Conservation (phyloP, 1,284 basidiomycete species). For the Hemileia vastatrix region DNA sequence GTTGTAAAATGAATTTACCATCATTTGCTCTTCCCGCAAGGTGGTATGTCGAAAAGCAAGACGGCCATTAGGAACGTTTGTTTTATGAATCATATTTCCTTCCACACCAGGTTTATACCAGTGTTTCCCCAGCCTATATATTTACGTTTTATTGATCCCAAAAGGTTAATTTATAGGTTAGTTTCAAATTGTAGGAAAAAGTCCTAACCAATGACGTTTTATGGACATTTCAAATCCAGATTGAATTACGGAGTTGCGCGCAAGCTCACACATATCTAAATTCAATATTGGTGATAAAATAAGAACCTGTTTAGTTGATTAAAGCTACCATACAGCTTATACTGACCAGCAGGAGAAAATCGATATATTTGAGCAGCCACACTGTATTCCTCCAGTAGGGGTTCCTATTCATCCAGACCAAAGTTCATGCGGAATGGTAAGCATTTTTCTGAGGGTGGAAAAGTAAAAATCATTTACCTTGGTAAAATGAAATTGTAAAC, state of each 20-base stretch:
- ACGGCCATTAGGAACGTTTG: slow-evolving; percentile 87
- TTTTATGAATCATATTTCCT: slow-evolving; percentile 47
- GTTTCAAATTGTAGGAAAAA: neutral
- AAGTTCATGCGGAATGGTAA: neutral
- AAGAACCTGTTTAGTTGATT: slow-evolving; percentile 47
- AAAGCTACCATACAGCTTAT: slow-evolving; percentile 72
- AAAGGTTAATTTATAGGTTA: neutral
- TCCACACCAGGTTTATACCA: slow-evolving; percentile 33
- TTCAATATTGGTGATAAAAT: neutral
- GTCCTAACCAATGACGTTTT: slow-evolving; percentile 76
- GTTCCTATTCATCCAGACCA: slow-evolving; percentile 55
- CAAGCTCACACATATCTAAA: slow-evolving; percentile 65
- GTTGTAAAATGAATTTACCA: slow-evolving; percentile 35
- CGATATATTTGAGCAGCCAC: slow-evolving; percentile 79
- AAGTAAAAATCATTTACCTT: slow-evolving; percentile 53
- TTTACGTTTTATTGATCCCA: slow-evolving; percentile 4
- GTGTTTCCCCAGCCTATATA: slow-evolving; percentile 17
- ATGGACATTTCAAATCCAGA: slow-evolving; percentile 98
- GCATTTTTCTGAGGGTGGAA: neutral
- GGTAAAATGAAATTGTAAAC: slow-evolving; percentile 85
- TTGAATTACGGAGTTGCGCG: slow-evolving; percentile 89
- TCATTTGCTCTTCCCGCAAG: slow-evolving; percentile 60
- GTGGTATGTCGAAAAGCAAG: slow-evolving; percentile 82
- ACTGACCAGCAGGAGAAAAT: slow-evolving; percentile 21
- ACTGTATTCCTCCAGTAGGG: slow-evolving; percentile 90